Base-by-base conservation (phyloP, 2,329 filamentous ascomycete genomes). In the Alternaria gansuensis region DNA sequence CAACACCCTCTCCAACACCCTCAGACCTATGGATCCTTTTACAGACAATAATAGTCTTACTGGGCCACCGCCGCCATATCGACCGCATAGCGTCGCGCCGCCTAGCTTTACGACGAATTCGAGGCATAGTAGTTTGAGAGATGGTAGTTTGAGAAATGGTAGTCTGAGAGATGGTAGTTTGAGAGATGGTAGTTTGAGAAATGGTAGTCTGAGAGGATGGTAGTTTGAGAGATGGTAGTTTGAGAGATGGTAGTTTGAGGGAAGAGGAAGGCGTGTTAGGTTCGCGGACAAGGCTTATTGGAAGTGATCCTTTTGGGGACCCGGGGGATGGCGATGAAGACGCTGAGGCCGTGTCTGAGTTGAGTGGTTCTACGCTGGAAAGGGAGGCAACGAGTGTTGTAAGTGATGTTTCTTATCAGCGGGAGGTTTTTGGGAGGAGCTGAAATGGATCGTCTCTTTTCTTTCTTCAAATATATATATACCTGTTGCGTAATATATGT, bases 1-100 rank as follows among this genome's bases (percentile, higher is more conserved):
- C 3, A 67, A 62, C 33, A 65, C 68, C 17, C 62, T 67, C 11
- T 71, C 66, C 3, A 67, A 62, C 33, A 65, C 68, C 17, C 62
- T 67, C 2, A 60, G 63, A 7, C 70, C 64, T 36, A 66, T 60
- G 7, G 69, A 34, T 46, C 73, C 72, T 1, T 77, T 77, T 26
- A 67, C 69, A 46, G 74, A 77, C 48, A 64, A 62, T 17, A 65
- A 67, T 39, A 72, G 69, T 21, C 51, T 75, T 3, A 48, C 62
- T 29, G 75, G 77, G 40, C 73, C 75, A 21, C 76, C 76, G 10
- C 76, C 76, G 40, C 74, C 75, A 11, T 78, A 78, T 51, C 71
- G 74, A 52, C 74, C 75, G 3, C 66, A 69, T 37, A 77, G 75
- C 48, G 37, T 71, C 33, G 67, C 70, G 14, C 68, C 69, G 1